Base-by-base conservation (phyloP, 73 alveolate genomes). In the Paramecium tetraurelia region DNA sequence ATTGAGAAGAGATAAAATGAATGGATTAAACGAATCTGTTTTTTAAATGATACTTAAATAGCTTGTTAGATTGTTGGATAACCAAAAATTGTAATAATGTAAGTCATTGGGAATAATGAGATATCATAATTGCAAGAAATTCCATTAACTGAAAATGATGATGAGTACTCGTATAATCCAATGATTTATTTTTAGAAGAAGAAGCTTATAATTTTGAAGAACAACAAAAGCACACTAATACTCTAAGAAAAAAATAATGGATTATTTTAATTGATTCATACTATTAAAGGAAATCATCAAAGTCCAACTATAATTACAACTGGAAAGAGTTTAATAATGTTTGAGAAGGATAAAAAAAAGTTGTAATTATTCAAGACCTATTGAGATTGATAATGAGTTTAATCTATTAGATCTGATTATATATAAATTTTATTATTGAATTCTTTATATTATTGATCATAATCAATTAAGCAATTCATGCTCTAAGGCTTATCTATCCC, bases 401-500 rank as follows among this genome's bases (percentile, higher is more conserved):
- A 48, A 12, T 14, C 18, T 11, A 14, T 48, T 48, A 48, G 59
- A 40, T 48, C 12, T 3, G 59, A 22, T 16, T 14, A 53, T 18
- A 18, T 18, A 53, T 18, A 18, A 53, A n/a, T 18, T 4, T 53
- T 53, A 18, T 7, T 53, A 53, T 53, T 53, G 14, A 53, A 53
- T 18, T 53, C 2, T 53, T 53, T 10, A 53, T 53, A 53, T 53
- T 53, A 3, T 53, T 53, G 69, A 53, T 53, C 69, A 18, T 53
- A 53, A 53, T 89, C 94, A 89, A 71, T 89, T 89, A 44, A 89
- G 84, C 43, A 89, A 83, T 70, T 77, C 85, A 44, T 89, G 94
- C 46, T 89, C 88, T 46, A 89, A 83, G 50, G 89, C 92, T 14
- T 89, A 40, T 70, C 85, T 83, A 89, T 89, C 94, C 94, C 94